Evolutionary conservation across 2,329 filamentous ascomycete genomes (phyloP).

Genomic region (Neoscytalidium dimidiatum): DNA sequence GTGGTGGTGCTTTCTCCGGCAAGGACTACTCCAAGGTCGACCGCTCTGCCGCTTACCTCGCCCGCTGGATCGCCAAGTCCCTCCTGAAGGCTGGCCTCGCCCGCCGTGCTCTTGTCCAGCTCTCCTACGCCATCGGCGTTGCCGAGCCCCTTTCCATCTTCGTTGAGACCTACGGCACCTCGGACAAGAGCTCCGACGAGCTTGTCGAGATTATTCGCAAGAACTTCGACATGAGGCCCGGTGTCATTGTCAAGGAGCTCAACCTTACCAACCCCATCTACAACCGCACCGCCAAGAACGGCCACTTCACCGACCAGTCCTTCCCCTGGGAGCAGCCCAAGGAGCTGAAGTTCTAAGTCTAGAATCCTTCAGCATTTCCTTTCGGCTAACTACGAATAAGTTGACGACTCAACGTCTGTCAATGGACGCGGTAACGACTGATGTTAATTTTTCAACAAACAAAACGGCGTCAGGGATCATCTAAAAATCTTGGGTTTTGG

Average conservation of each 20-base stretch:
- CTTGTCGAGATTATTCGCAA: conserved; percentile 90
- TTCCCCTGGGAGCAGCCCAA: conserved; percentile 99
- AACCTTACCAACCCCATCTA: conserved; percentile 96
- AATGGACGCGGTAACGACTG: conserved; percentile 7
- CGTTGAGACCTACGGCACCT: conserved; percentile 97
- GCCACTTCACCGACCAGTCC: conserved; percentile 97
- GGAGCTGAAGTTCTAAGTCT: conserved; percentile 87
- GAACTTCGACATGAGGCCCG: conserved; percentile 97
- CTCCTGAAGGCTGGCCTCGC: conserved; percentile 85
- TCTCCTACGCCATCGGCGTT: conserved; percentile 99
- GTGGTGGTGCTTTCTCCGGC: conserved; percentile 99
- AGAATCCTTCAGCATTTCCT: not conserved
- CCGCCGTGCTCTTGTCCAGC: conserved; percentile 92
- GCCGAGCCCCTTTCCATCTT: conserved; percentile 97
- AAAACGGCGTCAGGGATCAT: conserved; percentile 24
- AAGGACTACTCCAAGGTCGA: conserved; percentile 99
- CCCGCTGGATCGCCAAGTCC: conserved; percentile 98
- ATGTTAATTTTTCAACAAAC: conserved; percentile 20
- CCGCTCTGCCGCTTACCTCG: conserved; percentile 95
- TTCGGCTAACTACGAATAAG: not conserved
- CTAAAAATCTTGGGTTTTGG: conserved; percentile 19
- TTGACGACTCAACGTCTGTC: conserved; percentile 21
- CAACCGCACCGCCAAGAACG: conserved; percentile 98
- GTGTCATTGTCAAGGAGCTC: conserved; percentile 98
- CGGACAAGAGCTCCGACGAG: conserved; percentile 83